These are phyloP conservation scores for Fusarium oligoseptatum DNA, from an alignment of 2,329 filamentous ascomycete species.

Conservation along the genomic window DNA sequence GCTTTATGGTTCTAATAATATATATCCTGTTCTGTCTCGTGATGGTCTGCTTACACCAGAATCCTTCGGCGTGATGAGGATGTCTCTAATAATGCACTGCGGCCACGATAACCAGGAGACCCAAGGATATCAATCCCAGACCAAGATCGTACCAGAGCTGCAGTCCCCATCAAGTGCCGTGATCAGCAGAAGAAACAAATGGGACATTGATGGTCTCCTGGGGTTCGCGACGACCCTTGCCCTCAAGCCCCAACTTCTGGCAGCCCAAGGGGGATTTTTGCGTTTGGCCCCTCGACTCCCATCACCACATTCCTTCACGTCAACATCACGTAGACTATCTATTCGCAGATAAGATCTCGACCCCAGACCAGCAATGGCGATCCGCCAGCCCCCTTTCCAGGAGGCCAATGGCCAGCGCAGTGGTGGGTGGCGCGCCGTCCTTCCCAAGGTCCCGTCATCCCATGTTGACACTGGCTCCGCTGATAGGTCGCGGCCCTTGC, in stretches of 20 bases:
- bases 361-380: conserved; percentile 21
- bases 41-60: neutral
- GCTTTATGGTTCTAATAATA: neutral
- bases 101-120: conserved; percentile 10
- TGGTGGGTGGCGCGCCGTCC: conserved; percentile 41
- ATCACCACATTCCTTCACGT: conserved; percentile 2
- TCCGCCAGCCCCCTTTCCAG: conserved; percentile 33
- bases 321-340: neutral
- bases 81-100: neutral
- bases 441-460: conserved; percentile 33
- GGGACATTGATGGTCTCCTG: conserved; percentile 17
- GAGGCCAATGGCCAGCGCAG: conserved; percentile 35
- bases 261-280: neutral
- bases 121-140: conserved; percentile 17
- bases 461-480: conserved; percentile 37
- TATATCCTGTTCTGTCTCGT: neutral
- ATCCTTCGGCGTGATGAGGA: neutral
- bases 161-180: conserved; percentile 3
- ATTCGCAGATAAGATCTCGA: conserved; percentile 29
- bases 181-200: conserved; percentile 32
- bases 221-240: conserved; percentile 20
- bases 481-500: conserved; percentile 48
- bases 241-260: neutral
- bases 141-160: conserved; percentile 11
- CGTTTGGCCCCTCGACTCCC: neutral